Conservation (phyloP, 2,329 filamentous ascomycete species). For the Fusarium papillatum region DNA sequence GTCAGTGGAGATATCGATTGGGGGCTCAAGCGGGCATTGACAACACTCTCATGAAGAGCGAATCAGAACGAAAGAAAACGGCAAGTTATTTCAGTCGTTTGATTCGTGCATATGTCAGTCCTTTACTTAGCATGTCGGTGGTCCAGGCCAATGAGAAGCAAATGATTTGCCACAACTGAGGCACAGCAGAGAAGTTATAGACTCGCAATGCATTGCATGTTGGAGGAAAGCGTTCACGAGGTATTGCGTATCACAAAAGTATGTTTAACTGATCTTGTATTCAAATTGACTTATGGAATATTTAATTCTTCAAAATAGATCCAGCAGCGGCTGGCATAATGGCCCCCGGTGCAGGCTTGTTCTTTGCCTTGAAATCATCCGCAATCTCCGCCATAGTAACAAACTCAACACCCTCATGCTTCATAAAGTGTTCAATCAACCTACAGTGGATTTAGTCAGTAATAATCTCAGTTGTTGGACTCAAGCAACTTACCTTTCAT, state of each 20-base stretch:
- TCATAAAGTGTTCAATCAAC: constrained; percentile 76
- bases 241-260: neutral
- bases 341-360: constrained; percentile 68
- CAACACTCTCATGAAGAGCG: neutral
- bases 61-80: neutral
- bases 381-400: constrained; percentile 79
- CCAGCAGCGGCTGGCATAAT: constrained; percentile 63
- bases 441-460: neutral
- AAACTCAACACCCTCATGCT: constrained; percentile 72
- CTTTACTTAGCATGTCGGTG: too few relatives aligned
- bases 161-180: neutral
- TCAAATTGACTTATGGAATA: too few relatives aligned
- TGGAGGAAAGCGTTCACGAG: neutral
- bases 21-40: too few relatives aligned
- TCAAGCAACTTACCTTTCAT: constrained; percentile 59
- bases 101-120: neutral
- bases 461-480: neutral
- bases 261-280: neutral
- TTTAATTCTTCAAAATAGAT: neutral
- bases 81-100: neutral
- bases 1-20: neutral
- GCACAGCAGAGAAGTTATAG: neutral
- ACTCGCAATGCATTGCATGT: neutral
- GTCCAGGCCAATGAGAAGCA: neutral
- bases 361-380: constrained; percentile 80